These are phyloP conservation scores for Phaeosphaeriaceae sp. DNA, from an alignment of 2,329 filamentous ascomycete species.

Conservation along the genomic window DNA sequence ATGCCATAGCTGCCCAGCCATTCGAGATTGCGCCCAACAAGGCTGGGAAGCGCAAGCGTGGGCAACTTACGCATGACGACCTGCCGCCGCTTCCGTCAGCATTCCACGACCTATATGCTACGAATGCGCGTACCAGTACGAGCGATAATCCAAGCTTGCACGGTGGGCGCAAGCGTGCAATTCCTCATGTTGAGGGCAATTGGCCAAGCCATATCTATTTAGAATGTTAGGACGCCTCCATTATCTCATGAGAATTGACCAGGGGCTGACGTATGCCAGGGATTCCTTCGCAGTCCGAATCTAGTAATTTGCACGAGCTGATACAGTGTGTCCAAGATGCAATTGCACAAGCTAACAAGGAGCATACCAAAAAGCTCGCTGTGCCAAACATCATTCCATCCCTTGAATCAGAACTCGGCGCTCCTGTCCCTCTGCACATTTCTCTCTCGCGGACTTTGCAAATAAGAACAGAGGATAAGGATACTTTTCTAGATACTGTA, in stretches of 20 bases:
- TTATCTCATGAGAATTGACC: slow-evolving; percentile 6
- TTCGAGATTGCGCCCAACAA: slow-evolving; percentile 11
- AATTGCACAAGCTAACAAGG: slow-evolving; percentile 25
- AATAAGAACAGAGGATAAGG: slow-evolving; percentile 74
- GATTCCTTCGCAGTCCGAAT: slow-evolving; percentile 46
- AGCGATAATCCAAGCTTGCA: slow-evolving; percentile 85
- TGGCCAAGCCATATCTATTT: slow-evolving; percentile 94
- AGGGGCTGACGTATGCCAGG: slow-evolving; percentile 45
- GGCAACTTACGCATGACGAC: slow-evolving; percentile 24
- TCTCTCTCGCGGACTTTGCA: slow-evolving; percentile 84
- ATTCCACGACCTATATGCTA: slow-evolving; percentile 91
- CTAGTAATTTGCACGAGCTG: slow-evolving; percentile 33
- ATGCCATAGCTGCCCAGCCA: slow-evolving; percentile 13
- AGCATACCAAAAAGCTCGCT: slow-evolving; percentile 28
- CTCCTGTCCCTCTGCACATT: slow-evolving; percentile 83
- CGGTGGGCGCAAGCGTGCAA: slow-evolving; percentile 79
- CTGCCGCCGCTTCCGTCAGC: slow-evolving; percentile 77
- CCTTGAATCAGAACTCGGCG: slow-evolving; percentile 77
- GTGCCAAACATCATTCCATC: slow-evolving; percentile 66
- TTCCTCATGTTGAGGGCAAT: slow-evolving; percentile 84
- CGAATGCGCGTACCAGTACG: slow-evolving; percentile 76
- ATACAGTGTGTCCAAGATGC: slow-evolving; percentile 34
- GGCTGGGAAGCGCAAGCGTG: slow-evolving; percentile 42
- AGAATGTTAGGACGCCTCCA: slow-evolving; percentile 71
- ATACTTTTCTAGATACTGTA: slow-evolving; percentile 68